Evolutionary conservation across 2,329 filamentous ascomycete species (phyloP), one percentile per base, ranked within the genome.

Genomic region (Aureobasidium sp.): DNA sequence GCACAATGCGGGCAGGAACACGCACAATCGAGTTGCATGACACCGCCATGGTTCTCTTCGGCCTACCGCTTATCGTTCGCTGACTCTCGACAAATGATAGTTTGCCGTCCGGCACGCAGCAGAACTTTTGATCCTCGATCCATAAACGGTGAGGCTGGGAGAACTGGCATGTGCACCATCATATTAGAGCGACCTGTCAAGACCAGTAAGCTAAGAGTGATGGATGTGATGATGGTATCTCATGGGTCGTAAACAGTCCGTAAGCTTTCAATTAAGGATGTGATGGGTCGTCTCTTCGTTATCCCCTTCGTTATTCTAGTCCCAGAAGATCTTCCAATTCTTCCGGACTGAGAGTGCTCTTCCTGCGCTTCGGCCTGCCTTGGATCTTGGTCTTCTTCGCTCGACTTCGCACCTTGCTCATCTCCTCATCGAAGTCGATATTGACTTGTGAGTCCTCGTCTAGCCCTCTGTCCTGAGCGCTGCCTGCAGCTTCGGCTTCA

Each of bases 321-420:
- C 59, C 65, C 49, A 74, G 61, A 70, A 89, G 71, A 48, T 81
- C 84, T 74, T 89, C 82, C 69, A 92, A 74, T 73, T 93, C 89
- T 79, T 87, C 87, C 3, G 87, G 85, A 68, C 83, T 91, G 35
- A 93, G 76, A 22, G 89, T 92, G 69, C 87, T 91, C 71, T 89
- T 81, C 70, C 89, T 80, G 70, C 88, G 78, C 63, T 81, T 86
- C 2, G 84, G 76, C 77, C 86, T 72, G 71, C 85, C 68, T 72
- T 78, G 70, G 76, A 81, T 71, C 74, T 77, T 68, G 78, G 83
- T 77, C 71, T 73, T 69, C 69, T 73, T 70, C 62, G 70, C 66
- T 56, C 73, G 67, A 65, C 70, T 68, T 24, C 64, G 59, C 64
- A 69, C 17, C 63, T 63, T 47, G 59, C 65, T 47, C 22, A 65